These are phyloP conservation scores for Ettlia oleoabundans DNA, from an alignment of 139 green algal species.

Conservation along the genomic window DNA sequence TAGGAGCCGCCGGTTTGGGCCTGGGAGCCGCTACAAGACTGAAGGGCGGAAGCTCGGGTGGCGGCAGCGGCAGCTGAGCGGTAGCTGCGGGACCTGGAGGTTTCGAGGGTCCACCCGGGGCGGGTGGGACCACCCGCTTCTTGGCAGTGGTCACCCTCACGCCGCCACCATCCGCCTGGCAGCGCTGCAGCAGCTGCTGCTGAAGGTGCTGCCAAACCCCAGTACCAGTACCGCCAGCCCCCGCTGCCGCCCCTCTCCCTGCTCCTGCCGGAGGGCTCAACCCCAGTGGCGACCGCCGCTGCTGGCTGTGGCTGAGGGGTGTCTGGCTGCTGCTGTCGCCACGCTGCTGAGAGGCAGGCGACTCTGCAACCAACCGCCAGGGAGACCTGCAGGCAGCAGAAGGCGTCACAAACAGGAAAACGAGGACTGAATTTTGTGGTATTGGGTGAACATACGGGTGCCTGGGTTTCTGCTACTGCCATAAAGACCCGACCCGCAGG, in stretches of 20 bases:
- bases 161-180: conserved; percentile 26
- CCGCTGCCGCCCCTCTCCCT: background rate
- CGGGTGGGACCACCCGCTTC: background rate
- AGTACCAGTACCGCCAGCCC: no score
- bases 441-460: no score
- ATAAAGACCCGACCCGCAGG: no score
- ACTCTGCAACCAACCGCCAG: conserved; percentile 8
- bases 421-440: no score
- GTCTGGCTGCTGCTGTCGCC: conserved; percentile 15
- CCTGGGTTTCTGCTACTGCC: no score
- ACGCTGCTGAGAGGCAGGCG: background rate
- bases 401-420: no score
- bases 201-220: conserved; percentile 5
- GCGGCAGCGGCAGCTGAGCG: background rate
- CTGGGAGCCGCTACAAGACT: background rate
- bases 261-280: background rate
- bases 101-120: background rate
- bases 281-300: conserved; percentile 5
- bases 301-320: background rate
- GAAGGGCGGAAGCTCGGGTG: background rate
- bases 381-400: no score
- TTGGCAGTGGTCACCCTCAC: conserved; percentile 21
- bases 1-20: background rate
- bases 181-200: conserved; percentile 30
- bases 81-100: background rate